Evolutionary conservation across 139 green algal species (phyloP).

Genomic region (Chlamydomonas incerta): DNA sequence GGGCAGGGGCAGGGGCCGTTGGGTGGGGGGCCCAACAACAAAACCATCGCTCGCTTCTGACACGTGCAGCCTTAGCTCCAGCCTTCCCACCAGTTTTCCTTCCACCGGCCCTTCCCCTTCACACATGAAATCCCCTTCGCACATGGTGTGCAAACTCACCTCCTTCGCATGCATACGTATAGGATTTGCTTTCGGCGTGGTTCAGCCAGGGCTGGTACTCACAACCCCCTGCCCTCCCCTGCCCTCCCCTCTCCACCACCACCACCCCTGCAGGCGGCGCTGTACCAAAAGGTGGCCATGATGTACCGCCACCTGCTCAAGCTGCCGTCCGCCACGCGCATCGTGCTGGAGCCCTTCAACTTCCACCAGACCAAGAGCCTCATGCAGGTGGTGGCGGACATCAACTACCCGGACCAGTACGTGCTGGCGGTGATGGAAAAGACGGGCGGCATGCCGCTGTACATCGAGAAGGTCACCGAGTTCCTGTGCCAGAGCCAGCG

Average conservation of each 20-base stretch:
- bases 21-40: too few species aligned
- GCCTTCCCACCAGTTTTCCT: too few species aligned
- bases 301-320: slow-evolving; percentile 66
- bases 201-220: too few species aligned
- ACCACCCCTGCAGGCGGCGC: slow-evolving; percentile 35
- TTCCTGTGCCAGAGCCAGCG: slow-evolving; percentile 60
- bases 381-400: slow-evolving; percentile 54
- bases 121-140: too few species aligned
- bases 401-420: slow-evolving; percentile 60
- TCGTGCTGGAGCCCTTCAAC: slow-evolving; percentile 64
- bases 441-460: slow-evolving; percentile 76
- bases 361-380: slow-evolving; percentile 60
- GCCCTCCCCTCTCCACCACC: background rate
- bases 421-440: slow-evolving; percentile 74
- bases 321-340: slow-evolving; percentile 55
- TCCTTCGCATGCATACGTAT: too few species aligned
- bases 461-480: slow-evolving; percentile 71
- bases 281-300: slow-evolving; percentile 62
- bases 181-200: too few species aligned
- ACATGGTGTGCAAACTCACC: too few species aligned
- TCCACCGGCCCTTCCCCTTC: too few species aligned
- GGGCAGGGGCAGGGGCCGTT: too few species aligned
- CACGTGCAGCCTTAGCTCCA: too few species aligned
- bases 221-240: too few species aligned
- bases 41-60: too few species aligned